Percentiles rank a stretch among this genome's conserved stretches.
phyloP scores from a whole-genome alignment of 2,329 filamentous ascomycete genomes.

The Aspergillus phoenicis region DNA sequence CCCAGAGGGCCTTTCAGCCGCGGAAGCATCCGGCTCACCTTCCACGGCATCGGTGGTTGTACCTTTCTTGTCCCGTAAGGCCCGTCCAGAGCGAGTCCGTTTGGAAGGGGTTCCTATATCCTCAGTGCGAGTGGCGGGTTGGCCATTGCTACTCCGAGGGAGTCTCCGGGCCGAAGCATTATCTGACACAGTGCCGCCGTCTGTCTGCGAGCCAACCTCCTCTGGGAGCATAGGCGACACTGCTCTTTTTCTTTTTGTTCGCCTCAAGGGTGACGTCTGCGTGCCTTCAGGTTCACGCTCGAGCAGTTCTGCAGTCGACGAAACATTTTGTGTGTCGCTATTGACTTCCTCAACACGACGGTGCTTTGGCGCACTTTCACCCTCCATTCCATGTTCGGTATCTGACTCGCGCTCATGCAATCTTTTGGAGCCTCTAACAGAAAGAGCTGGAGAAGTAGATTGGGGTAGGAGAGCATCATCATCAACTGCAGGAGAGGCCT shows the following conservation, averaged over 20 bases:
- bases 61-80: neutral
- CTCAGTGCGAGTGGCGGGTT: neutral
- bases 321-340: conserved; percentile 9
- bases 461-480: neutral
- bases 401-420: conserved; percentile 7
- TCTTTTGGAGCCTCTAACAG: conserved; percentile 17
- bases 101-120: conserved; percentile 19
- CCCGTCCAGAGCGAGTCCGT: conserved; percentile 10
- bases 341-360: conserved; percentile 18
- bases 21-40: neutral
- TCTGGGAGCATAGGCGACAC: conserved; percentile 5
- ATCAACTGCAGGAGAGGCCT: neutral
- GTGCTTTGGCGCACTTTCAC: conserved; percentile 20
- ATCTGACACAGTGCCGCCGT: neutral
- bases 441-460: neutral
- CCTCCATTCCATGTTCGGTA: neutral
- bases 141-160: neutral
- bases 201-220: neutral
- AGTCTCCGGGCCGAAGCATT: neutral
- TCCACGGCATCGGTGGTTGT: neutral
- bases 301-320: neutral
- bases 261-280: neutral
- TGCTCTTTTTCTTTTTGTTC: conserved; percentile 4
- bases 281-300: neutral
- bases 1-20: neutral